Percentiles rank a stretch among this genome's conserved stretches.
Evolutionary conservation across 2,329 filamentous ascomycete genomes (phyloP).

Genomic region (Sporothrix variecibatus): DNA sequence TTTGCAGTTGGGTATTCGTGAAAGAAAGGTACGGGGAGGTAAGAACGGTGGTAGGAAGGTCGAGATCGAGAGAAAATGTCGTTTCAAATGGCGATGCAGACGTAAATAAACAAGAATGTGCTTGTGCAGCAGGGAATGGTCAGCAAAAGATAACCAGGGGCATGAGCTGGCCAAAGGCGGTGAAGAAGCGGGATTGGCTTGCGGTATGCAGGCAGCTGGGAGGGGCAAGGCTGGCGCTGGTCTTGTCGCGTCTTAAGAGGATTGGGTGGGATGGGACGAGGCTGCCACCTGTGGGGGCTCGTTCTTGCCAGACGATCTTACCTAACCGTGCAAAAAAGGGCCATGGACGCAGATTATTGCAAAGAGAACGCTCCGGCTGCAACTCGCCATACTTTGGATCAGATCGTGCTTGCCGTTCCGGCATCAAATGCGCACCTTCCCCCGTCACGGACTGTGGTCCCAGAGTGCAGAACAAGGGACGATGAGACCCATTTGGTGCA

Average conservation of each 20-base stretch:
- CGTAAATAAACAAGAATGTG: constrained; percentile 18
- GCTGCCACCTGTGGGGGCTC: constrained; percentile 7
- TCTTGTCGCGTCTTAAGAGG: not conserved
- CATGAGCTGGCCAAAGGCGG: constrained; percentile 20
- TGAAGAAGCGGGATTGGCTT: constrained; percentile 17
- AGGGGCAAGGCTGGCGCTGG: constrained; percentile 22
- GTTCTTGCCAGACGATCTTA: not conserved
- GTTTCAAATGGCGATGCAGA: not conserved
- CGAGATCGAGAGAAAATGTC: not conserved
- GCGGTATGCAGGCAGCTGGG: not conserved
- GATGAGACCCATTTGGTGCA: not conserved
- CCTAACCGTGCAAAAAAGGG: not conserved
- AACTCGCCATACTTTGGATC: not conserved
- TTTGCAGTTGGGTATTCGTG: not conserved
- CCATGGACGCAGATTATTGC: not conserved
- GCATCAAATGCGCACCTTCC: not conserved
- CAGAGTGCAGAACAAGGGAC: not conserved
- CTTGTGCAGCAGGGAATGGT: constrained; percentile 5
- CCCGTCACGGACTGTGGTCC: not conserved
- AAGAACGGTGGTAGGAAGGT: not conserved
- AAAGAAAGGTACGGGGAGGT: not conserved
- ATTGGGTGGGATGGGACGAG: constrained; percentile 18
- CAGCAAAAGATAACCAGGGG: constrained; percentile 12
- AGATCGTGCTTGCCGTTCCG: constrained; percentile 5
- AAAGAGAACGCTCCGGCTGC: not conserved